Percentiles rank a stretch among this genome's conserved stretches.
phyloP scores from a whole-genome alignment of 345 rosid species.

The Cochlearia excelsa region DNA sequence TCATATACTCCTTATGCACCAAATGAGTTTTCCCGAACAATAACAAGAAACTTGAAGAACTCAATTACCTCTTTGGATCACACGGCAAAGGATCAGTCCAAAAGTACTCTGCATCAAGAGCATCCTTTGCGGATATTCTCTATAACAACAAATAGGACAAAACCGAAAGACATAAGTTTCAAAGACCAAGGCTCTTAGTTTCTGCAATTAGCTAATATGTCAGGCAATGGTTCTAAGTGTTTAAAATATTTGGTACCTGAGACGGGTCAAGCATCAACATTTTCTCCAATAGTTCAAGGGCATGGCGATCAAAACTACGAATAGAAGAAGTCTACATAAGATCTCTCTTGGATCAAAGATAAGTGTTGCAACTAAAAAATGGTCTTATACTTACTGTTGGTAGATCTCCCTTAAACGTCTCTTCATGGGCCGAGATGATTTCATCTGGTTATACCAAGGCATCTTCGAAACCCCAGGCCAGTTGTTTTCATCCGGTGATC shows the following conservation, averaged over 20 bases:
- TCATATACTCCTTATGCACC: background rate
- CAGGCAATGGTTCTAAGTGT: background rate
- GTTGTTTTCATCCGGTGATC: constrained; percentile 61
- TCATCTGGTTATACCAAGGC: constrained; percentile 56
- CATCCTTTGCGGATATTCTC: constrained; percentile 96
- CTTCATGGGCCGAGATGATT: constrained; percentile 56
- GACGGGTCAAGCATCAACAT: constrained; percentile 90
- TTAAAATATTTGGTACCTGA: constrained; percentile 49
- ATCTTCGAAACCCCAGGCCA: constrained; percentile 69
- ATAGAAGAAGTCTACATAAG: constrained; percentile 4
- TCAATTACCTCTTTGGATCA: constrained; percentile 75
- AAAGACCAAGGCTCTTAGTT: background rate
- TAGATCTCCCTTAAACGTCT: constrained; percentile 77
- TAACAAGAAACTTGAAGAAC: background rate
- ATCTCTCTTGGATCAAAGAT: constrained; percentile 9
- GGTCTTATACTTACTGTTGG: constrained; percentile 56
- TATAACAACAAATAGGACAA: constrained; percentile 23
- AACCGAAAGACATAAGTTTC: background rate
- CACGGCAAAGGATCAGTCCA: constrained; percentile 96
- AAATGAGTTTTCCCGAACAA: background rate
- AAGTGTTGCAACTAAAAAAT: background rate
- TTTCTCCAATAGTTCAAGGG: constrained; percentile 82
- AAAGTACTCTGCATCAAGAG: constrained; percentile 94
- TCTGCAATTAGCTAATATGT: constrained; percentile 9
- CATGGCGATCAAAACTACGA: constrained; percentile 77